Evolutionary conservation across 108 stramenopile genomes (phyloP), one percentile per base, ranked within the genome.

Genomic region (Fistulifera pelliculosa): DNA sequence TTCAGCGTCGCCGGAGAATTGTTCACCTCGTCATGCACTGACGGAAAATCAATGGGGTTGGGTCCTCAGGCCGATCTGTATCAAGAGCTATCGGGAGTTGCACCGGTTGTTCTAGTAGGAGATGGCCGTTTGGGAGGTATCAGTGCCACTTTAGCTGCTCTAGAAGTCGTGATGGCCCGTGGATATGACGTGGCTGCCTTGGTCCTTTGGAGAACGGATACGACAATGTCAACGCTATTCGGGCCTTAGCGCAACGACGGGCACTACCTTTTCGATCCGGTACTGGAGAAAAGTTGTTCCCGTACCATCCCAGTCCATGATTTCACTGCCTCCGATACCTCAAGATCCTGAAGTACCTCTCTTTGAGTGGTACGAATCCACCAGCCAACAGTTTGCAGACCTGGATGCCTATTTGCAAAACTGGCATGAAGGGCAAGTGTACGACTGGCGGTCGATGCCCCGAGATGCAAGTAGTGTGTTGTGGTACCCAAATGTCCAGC

Each of bases 61-160:
- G 84, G 70, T 90, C 17, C 93, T 25, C 96, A 98, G 56, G 95
- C 89, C 21, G 95, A 96, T 67, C 48, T 96, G 54, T 98, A 94
- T 49, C 68, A 71, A 15, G 61, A 77, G 24, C 63, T 90, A 28
- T 31, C 27, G 2, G 61, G 58, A 47, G 21, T 24, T 38, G 66
- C 35, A 23, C 80, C 87, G 22, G 91, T 87, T 15, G 73, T 97
- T 38, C 71, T 97, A 23, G 83, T 96, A 39, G 96, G 94, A 7
- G 96, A 97, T 70, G 94, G 89, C 16, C 69, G 80, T 47, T 64
- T 97, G 49, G 96, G 96, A 50, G 96, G 96, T 1, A 94, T 94
- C 54, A 80, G 91, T 53, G 80, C 75, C n/a, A 97, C 94, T 18
- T 58, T 97, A 39, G 68, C 88, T 0, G 66, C 92, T 13, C 57